Conservation (phyloP, 345 rosid species). For the Cardamine occulta region DNA sequence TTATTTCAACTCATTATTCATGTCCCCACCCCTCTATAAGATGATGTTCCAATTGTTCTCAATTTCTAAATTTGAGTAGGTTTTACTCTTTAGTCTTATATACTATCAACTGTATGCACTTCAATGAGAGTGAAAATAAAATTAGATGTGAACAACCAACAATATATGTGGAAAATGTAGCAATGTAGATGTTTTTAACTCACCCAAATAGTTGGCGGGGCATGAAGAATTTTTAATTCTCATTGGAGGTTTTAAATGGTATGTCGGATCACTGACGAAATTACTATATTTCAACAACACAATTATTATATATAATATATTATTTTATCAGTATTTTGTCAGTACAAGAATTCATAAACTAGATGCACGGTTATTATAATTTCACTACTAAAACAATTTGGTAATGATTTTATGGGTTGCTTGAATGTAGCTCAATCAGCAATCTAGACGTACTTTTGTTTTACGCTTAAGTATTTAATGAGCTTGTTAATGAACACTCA, state of each 20-base stretch:
- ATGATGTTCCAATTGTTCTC: constrained; percentile 23
- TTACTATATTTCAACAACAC: background rate
- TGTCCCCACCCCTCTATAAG: constrained; percentile 28
- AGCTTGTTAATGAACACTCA: constrained; percentile 20
- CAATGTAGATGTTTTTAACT: background rate
- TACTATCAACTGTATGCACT: constrained; percentile 12
- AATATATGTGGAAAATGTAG: background rate
- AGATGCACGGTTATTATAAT: background rate
- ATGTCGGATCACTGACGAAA: background rate
- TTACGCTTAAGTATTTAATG: constrained; percentile 34
- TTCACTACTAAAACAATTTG: background rate
- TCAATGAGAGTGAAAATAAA: constrained; percentile 3
- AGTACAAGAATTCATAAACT: background rate
- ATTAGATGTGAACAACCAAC: constrained; percentile 4
- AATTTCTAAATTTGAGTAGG: constrained; percentile 23
- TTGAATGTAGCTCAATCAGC: constrained; percentile 31
- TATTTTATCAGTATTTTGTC: too few species aligned
- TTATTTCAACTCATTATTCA: constrained; percentile 29
- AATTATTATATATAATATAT: background rate
- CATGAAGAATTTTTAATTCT: background rate
- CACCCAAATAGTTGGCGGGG: background rate
- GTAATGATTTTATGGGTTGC: constrained; percentile 28
- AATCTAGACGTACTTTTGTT: constrained; percentile 40
- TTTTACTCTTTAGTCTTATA: constrained; percentile 24
- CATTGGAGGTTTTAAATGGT: background rate